These are phyloP conservation scores for Mucor piriformis DNA, from an alignment of 371 early-diverging fungal genomes.

Conservation along the genomic window DNA sequence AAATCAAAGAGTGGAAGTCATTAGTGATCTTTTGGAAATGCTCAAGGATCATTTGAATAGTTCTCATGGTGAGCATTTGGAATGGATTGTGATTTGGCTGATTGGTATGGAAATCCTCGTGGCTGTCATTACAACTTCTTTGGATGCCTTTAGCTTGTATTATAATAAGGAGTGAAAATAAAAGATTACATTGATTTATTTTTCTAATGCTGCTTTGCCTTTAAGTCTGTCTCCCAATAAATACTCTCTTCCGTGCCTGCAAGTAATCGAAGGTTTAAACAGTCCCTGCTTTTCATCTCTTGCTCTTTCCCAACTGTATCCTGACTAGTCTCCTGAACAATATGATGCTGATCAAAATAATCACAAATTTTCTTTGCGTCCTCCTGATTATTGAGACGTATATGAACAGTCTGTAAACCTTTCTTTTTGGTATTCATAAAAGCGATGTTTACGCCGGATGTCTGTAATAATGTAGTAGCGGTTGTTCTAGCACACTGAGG, in stretches of 20 bases:
- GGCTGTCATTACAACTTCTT: conserved; percentile 76
- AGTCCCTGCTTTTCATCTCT: neutral
- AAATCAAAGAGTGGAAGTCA: conserved; percentile 64
- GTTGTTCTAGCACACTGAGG: conserved; percentile 34
- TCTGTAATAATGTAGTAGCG: conserved; percentile 24
- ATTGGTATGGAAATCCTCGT: conserved; percentile 83
- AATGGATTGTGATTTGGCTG: conserved; percentile 84
- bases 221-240: conserved; percentile 26
- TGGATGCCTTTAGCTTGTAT: conserved; percentile 74
- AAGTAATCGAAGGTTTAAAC: conserved; percentile 15
- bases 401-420: conserved; percentile 26
- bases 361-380: conserved; percentile 29
- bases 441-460: conserved; percentile 33
- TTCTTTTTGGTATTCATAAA: conserved; percentile 39
- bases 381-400: conserved; percentile 30
- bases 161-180: conserved; percentile 45
- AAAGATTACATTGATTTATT: neutral
- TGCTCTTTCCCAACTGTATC: conserved; percentile 28
- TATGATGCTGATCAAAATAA: conserved; percentile 28
- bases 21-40: conserved; percentile 85
- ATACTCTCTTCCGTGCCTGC: conserved; percentile 29
- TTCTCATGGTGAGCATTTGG: conserved; percentile 73
- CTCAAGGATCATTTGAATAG: conserved; percentile 80
- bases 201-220: conserved; percentile 13
- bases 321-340: conserved; percentile 27